These are phyloP conservation scores for Paramecium primaurelia DNA, from an alignment of 73 alveolate genomes.

Conservation along the genomic window DNA sequence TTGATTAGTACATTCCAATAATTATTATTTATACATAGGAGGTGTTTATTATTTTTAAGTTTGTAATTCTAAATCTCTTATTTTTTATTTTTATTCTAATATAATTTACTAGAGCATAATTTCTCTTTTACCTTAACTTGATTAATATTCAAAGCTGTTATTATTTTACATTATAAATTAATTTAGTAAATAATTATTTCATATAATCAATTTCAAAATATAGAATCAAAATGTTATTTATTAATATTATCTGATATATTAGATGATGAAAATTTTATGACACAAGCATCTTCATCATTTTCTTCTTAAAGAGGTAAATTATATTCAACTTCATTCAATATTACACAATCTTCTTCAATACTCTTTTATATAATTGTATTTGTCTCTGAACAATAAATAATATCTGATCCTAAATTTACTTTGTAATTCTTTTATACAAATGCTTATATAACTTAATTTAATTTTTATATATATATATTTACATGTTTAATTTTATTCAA, in stretches of 20 bases:
- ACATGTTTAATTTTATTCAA: background rate
- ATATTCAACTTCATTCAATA: background rate
- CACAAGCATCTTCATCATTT: background rate
- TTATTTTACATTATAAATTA: background rate
- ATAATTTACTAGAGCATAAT: constrained; percentile 1
- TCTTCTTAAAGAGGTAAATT: background rate
- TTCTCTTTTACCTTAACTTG: constrained; percentile 7
- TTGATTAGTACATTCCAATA: background rate
- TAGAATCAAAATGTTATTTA: background rate
- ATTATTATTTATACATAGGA: background rate
- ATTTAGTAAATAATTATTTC: background rate
- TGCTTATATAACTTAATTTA: background rate
- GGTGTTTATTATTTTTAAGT: background rate
- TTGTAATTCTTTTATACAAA: constrained; percentile 11
- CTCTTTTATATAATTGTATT: background rate
- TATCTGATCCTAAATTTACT: background rate
- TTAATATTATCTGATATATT: background rate
- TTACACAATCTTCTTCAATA: background rate
- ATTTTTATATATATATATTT: background rate
- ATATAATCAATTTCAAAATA: background rate
- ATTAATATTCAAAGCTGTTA: constrained; percentile 36
- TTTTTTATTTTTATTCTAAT: background rate
- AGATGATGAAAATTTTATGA: background rate
- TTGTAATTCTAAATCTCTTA: background rate
- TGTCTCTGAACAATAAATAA: background rate